phyloP scores from a whole-genome alignment of 2,329 filamentous ascomycete genomes.

The Exophiala sp. region DNA sequence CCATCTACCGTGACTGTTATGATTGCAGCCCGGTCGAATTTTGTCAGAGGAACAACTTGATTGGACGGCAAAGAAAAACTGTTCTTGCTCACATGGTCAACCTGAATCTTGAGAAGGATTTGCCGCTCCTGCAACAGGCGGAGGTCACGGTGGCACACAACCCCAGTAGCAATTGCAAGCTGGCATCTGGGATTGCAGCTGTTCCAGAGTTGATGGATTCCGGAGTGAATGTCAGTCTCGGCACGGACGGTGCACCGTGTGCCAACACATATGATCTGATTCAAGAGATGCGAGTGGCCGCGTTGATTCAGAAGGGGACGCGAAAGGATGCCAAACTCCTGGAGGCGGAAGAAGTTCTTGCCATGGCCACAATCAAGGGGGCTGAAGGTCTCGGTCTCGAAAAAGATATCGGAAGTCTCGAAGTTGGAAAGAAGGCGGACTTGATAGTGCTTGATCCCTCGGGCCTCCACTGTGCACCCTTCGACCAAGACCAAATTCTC shows the following conservation, averaged over 20 bases:
- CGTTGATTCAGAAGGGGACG: conserved; percentile 47
- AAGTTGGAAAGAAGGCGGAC: conserved; percentile 42
- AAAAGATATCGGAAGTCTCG: conserved; percentile 37
- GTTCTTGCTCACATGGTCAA: conserved; percentile 54
- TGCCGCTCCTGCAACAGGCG: conserved; percentile 38
- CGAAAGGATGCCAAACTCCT: conserved; percentile 43
- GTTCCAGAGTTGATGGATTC: conserved; percentile 45
- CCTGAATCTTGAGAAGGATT: conserved; percentile 42
- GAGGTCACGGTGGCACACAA: conserved; percentile 50
- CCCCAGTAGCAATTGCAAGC: conserved; percentile 51
- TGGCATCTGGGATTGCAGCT: conserved; percentile 50
- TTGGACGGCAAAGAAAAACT: conserved; percentile 33
- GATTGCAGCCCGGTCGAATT: conserved; percentile 39
- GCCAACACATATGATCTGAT: conserved; percentile 53
- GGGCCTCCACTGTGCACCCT: conserved; percentile 38
- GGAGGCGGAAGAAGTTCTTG: conserved; percentile 45
- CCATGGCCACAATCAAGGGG: conserved; percentile 53
- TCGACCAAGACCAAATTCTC: conserved; percentile 33
- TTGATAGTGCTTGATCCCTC: conserved; percentile 35
- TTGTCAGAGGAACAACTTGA: conserved; percentile 39
- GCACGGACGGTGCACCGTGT: conserved; percentile 54
- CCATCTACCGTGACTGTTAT: conserved; percentile 30
- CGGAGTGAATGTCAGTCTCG: conserved; percentile 48
- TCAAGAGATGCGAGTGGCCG: conserved; percentile 52
- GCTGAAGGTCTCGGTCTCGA: conserved; percentile 48